Evolutionary conservation across 2,329 filamentous ascomycete species (phyloP).

Genomic region (Cladorrhinum sp.): DNA sequence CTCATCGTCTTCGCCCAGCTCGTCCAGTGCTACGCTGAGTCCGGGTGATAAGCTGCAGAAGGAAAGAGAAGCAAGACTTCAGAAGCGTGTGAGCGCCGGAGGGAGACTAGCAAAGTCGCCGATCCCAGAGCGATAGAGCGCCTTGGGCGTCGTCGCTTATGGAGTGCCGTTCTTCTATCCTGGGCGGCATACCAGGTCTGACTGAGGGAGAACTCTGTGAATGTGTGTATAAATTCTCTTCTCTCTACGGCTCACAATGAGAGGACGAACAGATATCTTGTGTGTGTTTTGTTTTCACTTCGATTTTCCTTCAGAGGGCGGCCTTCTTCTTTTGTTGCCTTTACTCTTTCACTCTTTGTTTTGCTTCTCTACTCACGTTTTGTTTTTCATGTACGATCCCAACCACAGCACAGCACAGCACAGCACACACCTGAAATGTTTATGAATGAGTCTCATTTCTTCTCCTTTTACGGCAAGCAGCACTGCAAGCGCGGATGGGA

Average conservation of each 20-base stretch:
- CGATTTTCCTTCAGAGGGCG: background rate
- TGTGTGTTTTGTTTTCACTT: background rate
- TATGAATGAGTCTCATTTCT: too few relatives aligned
- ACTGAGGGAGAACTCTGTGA: background rate
- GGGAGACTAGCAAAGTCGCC: constrained; percentile 66
- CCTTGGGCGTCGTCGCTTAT: constrained; percentile 22
- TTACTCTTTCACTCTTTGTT: background rate
- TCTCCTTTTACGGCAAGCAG: too few relatives aligned
- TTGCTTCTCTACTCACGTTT: background rate
- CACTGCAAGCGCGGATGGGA: too few relatives aligned
- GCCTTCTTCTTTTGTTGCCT: background rate
- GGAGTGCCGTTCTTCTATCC: constrained; percentile 21
- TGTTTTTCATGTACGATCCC: background rate
- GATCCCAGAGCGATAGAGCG: constrained; percentile 57
- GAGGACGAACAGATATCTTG: background rate
- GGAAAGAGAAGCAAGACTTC: constrained; percentile 66
- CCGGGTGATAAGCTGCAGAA: constrained; percentile 43
- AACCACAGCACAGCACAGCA: background rate
- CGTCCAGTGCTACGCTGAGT: constrained; percentile 1
- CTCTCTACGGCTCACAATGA: background rate
- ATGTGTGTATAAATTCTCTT: background rate
- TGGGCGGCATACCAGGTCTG: background rate
- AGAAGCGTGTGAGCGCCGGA: constrained; percentile 77
- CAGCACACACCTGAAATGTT: too few relatives aligned
- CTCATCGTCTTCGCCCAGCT: background rate